Evolutionary conservation across 305 asterid genomes (phyloP).

Genomic region (Fraxinus angustifolia): DNA sequence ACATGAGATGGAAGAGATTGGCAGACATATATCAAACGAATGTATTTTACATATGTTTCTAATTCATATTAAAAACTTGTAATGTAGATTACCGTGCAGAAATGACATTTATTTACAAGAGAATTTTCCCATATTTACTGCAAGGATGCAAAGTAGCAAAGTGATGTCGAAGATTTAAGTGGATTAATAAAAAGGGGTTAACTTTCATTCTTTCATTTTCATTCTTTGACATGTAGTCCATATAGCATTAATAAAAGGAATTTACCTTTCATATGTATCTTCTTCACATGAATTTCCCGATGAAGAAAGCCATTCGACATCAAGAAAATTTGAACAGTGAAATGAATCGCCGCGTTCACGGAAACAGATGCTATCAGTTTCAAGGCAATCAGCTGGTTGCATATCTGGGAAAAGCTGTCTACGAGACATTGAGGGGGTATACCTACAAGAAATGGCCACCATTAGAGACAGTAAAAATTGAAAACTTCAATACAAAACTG

Average conservation of each 20-base stretch:
- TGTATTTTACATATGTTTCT: background rate
- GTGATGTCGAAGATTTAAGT: background rate
- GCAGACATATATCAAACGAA: background rate
- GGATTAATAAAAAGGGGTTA: background rate
- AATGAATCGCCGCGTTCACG: slow-evolving; percentile 51
- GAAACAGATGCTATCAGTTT: slow-evolving; percentile 39
- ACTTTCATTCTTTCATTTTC: background rate
- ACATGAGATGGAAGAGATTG: background rate
- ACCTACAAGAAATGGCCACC: slow-evolving; percentile 37
- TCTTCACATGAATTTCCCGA: slow-evolving; percentile 89
- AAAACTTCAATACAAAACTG: background rate
- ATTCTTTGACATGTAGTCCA: background rate
- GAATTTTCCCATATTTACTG: background rate
- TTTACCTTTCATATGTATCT: slow-evolving; percentile 69
- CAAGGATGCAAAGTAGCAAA: background rate
- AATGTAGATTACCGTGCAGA: background rate
- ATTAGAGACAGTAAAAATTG: background rate
- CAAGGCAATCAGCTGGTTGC: slow-evolving; percentile 40
- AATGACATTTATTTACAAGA: background rate
- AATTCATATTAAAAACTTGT: background rate
- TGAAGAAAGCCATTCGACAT: slow-evolving; percentile 77
- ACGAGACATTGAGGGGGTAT: slow-evolving; percentile 53
- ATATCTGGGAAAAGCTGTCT: slow-evolving; percentile 47
- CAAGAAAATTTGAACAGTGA: slow-evolving; percentile 71
- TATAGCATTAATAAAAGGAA: background rate